A percentile compares a stretch with the other conserved stretches of the same genome.
phyloP scores from a whole-genome alignment of 2,329 filamentous ascomycete genomes.

The Ophiostoma tasmaniense region DNA sequence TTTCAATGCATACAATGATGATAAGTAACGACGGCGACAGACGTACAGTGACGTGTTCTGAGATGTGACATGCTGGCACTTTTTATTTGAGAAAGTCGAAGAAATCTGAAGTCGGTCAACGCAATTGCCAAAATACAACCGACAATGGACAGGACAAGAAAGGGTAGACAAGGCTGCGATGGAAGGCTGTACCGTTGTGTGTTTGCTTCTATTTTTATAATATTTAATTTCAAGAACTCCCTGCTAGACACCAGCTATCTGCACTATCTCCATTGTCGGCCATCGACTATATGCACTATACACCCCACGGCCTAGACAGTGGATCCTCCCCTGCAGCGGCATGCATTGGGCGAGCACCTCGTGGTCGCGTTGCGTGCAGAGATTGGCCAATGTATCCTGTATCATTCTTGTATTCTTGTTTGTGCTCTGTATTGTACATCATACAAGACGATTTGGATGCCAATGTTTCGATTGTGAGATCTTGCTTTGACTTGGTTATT shows the following conservation, averaged over 20 bases:
- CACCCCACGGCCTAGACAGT: neutral
- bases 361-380: slow-evolving; percentile 13
- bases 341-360: neutral
- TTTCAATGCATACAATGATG: neutral
- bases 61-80: no score
- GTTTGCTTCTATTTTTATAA: no score
- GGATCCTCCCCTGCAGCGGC: neutral
- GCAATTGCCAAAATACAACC: no score
- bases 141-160: no score
- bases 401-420: neutral
- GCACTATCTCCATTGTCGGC: neutral
- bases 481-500: neutral
- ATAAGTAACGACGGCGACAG: neutral
- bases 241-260: neutral
- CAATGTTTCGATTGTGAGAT: neutral
- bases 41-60: no score
- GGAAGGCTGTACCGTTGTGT: no score
- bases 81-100: no score
- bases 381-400: slow-evolving; percentile 9
- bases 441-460: neutral
- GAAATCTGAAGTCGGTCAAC: no score
- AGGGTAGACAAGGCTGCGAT: no score
- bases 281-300: neutral
- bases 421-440: neutral
- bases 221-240: no score